phyloP scores from a whole-genome alignment of 495 filamentous ascomycete species.

The Podospora pseudopauciseta region DNA sequence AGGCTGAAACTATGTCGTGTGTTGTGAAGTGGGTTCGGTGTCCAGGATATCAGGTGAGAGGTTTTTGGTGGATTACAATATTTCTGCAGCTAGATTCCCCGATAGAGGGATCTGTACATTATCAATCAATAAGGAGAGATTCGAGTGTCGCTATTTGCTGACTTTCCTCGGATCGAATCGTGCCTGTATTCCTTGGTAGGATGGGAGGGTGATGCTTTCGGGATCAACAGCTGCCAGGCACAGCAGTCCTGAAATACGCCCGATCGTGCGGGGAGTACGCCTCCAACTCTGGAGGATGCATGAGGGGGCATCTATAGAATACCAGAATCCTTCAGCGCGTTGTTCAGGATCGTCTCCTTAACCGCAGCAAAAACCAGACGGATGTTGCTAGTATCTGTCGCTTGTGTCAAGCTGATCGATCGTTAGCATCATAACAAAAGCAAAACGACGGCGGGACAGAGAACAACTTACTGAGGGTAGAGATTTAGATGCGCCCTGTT shows the following conservation, averaged over 20 bases:
- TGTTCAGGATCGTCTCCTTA: slow-evolving; percentile 98
- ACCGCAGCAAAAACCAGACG: slow-evolving; percentile 96
- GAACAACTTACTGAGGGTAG: slow-evolving; percentile 81
- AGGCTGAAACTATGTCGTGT: neutral
- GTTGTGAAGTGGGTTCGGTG: neutral
- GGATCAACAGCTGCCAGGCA: neutral
- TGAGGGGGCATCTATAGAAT: slow-evolving; percentile 62
- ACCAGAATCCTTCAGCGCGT: slow-evolving; percentile 94
- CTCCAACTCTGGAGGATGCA: neutral
- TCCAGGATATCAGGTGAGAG: neutral
- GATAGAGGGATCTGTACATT: slow-evolving; percentile 19
- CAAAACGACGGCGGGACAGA: slow-evolving; percentile 12
- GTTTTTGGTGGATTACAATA: neutral
- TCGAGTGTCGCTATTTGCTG: neutral
- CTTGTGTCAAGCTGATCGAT: slow-evolving; percentile 79
- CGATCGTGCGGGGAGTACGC: neutral
- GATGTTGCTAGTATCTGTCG: slow-evolving; percentile 97
- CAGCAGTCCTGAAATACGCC: neutral
- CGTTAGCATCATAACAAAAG: slow-evolving; percentile 29
- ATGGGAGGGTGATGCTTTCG: neutral
- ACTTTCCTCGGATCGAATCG: neutral
- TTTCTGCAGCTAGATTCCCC: neutral
- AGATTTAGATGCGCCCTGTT: slow-evolving; percentile 94
- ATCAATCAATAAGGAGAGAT: slow-evolving; percentile 15
- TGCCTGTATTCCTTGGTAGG: neutral